These are phyloP conservation scores for Friedmanniomyces simplex DNA, from an alignment of 495 filamentous ascomycete species.

Conservation along the genomic window DNA sequence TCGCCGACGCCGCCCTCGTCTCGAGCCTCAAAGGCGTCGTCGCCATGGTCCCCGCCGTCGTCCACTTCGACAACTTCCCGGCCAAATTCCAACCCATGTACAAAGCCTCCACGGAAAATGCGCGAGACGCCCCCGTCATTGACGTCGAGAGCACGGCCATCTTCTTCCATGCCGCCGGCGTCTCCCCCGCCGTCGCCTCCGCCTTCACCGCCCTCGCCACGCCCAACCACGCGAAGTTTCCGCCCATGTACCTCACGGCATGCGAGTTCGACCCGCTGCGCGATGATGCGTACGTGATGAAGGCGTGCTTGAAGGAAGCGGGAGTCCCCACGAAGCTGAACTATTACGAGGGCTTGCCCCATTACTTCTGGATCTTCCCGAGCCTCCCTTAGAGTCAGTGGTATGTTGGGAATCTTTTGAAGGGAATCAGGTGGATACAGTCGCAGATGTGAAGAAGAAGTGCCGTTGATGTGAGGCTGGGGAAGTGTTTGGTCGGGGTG, in stretches of 20 bases:
- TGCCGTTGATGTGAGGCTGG: too few species aligned
- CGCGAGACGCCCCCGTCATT: constrained; percentile 19
- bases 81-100: constrained; percentile 20
- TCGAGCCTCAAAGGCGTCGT: constrained; percentile 20
- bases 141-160: constrained; percentile 15
- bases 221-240: constrained; percentile 20
- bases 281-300: constrained; percentile 25
- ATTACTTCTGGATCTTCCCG: constrained; percentile 20
- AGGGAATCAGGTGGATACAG: constrained; percentile 16
- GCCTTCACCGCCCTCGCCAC: too few species aligned
- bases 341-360: constrained; percentile 11
- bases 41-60: constrained; percentile 20
- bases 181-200: too few species aligned
- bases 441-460: too few species aligned
- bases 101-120: constrained; percentile 26
- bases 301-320: constrained; percentile 20
- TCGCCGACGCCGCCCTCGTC: constrained; percentile 9
- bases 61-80: constrained; percentile 21
- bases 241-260: constrained; percentile 22
- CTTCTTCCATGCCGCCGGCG: constrained; percentile 13
- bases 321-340: constrained; percentile 21
- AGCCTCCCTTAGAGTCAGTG: constrained; percentile 5
- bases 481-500: too few species aligned
- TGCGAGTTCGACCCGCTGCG: constrained; percentile 27
- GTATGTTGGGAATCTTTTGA: constrained; percentile 8